Conservation (phyloP, 768 basidiomycete species). For the Artomyces pyxidatus region DNA sequence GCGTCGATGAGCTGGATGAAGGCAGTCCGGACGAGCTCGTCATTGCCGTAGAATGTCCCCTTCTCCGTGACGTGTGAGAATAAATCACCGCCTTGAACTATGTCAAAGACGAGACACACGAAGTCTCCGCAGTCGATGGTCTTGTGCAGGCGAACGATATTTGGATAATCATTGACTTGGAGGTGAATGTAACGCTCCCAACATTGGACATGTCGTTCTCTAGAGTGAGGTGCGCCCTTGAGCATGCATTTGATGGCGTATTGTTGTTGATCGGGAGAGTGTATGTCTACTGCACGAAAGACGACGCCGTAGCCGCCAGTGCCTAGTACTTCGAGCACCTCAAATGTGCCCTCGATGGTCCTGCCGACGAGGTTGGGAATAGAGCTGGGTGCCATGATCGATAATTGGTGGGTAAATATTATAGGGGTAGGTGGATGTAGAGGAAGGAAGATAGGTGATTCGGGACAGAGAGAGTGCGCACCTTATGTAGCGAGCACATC, state of each 20-base stretch:
- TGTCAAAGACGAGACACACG: slow-evolving; percentile 20
- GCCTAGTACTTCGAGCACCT: neutral
- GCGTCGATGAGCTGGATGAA: slow-evolving; percentile 44
- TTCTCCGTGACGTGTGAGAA: slow-evolving; percentile 30
- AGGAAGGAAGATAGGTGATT: no score
- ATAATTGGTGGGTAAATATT: no score
- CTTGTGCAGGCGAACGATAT: slow-evolving; percentile 7
- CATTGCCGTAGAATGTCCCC: slow-evolving; percentile 30
- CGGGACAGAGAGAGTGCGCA: no score
- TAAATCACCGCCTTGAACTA: slow-evolving; percentile 29
- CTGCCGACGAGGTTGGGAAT: no score
- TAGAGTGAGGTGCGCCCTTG: neutral
- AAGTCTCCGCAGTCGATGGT: slow-evolving; percentile 1
- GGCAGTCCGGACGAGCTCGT: slow-evolving; percentile 33
- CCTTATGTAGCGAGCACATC: no score
- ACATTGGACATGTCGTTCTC: neutral
- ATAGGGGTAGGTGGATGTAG: no score
- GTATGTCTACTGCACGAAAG: neutral
- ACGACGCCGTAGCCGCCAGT: neutral
- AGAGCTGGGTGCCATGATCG: no score
- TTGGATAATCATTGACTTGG: neutral
- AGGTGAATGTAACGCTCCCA: slow-evolving; percentile 8
- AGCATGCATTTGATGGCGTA: neutral
- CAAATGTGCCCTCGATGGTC: neutral
- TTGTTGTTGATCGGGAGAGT: neutral